These are phyloP conservation scores for Cercophora scortea DNA, from an alignment of 495 filamentous ascomycete species.

Conservation along the genomic window DNA sequence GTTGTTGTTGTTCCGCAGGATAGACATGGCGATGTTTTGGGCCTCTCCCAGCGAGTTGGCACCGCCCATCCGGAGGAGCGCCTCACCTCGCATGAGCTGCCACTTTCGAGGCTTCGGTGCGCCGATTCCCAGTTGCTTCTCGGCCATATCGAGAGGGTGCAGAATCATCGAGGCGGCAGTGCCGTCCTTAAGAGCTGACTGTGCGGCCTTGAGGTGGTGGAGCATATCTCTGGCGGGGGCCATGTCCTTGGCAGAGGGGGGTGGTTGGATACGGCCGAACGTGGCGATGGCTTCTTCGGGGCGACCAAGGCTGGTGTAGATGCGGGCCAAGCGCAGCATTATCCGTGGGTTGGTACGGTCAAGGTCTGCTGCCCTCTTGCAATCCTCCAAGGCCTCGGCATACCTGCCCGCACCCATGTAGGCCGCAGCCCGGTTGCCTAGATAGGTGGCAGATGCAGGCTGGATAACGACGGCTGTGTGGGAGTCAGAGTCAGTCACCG, in stretches of 20 bases:
- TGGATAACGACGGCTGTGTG: conserved; percentile 71
- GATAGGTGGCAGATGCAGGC: conserved; percentile 75
- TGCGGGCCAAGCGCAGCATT: conserved; percentile 76
- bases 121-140: conserved; percentile 62
- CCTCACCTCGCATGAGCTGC: conserved; percentile 86
- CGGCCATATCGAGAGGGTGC: conserved; percentile 84
- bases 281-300: conserved; percentile 82
- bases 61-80: conserved; percentile 89
- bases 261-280: conserved; percentile 60
- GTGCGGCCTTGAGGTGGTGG: conserved; percentile 70
- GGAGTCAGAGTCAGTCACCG: conserved; percentile 9
- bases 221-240: conserved; percentile 74
- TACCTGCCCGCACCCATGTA: conserved; percentile 78
- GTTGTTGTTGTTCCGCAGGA: conserved; percentile 77
- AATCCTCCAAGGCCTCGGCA: conserved; percentile 75
- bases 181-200: conserved; percentile 63
- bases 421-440: conserved; percentile 91
- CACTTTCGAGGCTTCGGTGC: conserved; percentile 82
- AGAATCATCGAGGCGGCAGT: conserved; percentile 82
- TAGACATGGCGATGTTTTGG: conserved; percentile 79
- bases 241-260: conserved; percentile 75
- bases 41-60: conserved; percentile 83
- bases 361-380: conserved; percentile 66
- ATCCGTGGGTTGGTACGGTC: conserved; percentile 81
- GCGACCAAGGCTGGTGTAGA: conserved; percentile 77